Percentiles rank a stretch among this genome's conserved stretches.
Evolutionary conservation across 2,329 filamentous ascomycete genomes (phyloP).

Genomic region (Colletotrichum cereale): DNA sequence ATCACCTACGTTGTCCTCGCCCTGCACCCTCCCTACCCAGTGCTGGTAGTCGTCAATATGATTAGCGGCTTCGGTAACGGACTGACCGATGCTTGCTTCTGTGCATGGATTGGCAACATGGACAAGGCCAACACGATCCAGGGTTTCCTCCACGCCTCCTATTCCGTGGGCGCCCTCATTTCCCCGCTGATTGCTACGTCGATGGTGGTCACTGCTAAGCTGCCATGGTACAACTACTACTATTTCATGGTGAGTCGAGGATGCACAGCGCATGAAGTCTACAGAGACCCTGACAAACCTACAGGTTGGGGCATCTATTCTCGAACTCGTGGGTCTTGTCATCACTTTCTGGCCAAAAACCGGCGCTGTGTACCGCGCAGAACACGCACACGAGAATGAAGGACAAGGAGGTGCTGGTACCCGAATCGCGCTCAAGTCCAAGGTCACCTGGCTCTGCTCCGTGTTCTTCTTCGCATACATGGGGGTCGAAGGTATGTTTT

Average conservation of each 20-base stretch:
- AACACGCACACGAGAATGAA: constrained; percentile 48
- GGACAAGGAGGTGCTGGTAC: constrained; percentile 49
- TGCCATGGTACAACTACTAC: constrained; percentile 78
- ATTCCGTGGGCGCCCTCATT: constrained; percentile 74
- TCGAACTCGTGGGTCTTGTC: constrained; percentile 67
- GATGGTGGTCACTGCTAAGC: constrained; percentile 70
- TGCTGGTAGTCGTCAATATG: constrained; percentile 71
- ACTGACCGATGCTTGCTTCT: constrained; percentile 65
- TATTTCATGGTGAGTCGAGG: constrained; percentile 73
- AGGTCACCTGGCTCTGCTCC: constrained; percentile 74
- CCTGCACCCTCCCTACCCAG: constrained; percentile 74
- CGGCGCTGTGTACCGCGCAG: constrained; percentile 63
- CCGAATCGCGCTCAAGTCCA: constrained; percentile 55
- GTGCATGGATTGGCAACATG: constrained; percentile 71
- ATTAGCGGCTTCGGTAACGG: constrained; percentile 77
- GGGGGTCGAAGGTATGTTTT: constrained; percentile 69
- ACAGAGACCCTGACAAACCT: background rate
- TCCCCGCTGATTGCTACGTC: constrained; percentile 75
- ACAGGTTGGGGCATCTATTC: constrained; percentile 60
- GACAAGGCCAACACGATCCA: constrained; percentile 75
- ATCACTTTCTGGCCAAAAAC: constrained; percentile 72
- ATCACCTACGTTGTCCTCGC: constrained; percentile 71
- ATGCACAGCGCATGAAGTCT: too few relatives aligned
- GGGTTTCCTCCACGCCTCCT: constrained; percentile 74
- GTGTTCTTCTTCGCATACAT: constrained; percentile 81